These are phyloP conservation scores for Cerrena zonata DNA, from an alignment of 1,284 basidiomycete genomes.

Conservation along the genomic window DNA sequence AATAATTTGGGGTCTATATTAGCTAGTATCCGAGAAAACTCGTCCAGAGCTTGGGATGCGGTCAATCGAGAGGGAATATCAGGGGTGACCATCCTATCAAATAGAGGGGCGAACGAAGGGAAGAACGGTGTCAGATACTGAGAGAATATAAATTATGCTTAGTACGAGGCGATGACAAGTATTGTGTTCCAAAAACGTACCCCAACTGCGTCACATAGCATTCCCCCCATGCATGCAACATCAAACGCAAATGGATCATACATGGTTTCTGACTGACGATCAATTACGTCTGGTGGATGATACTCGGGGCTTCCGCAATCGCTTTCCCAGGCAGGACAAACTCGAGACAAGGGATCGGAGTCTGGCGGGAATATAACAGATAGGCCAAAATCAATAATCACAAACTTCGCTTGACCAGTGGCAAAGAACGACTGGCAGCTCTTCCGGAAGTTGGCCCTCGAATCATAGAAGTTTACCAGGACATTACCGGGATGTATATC, in stretches of 20 bases:
- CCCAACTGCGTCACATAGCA: neutral
- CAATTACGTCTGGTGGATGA: neutral
- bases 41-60: neutral
- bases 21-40: neutral
- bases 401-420: neutral
- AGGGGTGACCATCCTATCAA: neutral
- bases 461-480: neutral
- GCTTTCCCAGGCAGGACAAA: neutral
- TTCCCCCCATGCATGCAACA: neutral
- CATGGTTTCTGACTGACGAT: neutral
- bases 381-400: neutral
- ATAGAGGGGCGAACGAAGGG: neutral
- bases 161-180: no score
- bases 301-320: neutral
- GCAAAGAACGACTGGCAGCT: neutral
- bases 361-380: neutral
- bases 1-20: neutral
- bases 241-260: neutral
- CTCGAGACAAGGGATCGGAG: neutral
- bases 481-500: neutral
- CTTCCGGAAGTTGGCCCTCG: neutral
- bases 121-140: neutral
- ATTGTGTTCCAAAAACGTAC: neutral
- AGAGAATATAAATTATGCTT: no score
- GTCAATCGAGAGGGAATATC: neutral